Conservation (phyloP, 1,284 basidiomycete species). For the Rhodotorula sp. region DNA sequence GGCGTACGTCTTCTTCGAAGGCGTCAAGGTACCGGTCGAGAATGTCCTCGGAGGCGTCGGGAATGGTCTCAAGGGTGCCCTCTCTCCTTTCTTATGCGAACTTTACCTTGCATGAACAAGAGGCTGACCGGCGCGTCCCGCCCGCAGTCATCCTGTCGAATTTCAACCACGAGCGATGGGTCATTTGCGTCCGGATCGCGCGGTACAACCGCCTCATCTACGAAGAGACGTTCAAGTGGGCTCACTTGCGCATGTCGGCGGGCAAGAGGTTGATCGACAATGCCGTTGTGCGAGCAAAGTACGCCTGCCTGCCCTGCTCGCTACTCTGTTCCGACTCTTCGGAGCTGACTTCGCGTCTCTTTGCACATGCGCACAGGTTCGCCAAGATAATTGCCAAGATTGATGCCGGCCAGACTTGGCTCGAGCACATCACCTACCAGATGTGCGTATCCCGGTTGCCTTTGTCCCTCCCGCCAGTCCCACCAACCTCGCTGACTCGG, state of each 20-base stretch:
- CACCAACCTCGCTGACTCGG: neutral
- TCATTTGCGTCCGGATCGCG: slow-evolving; percentile 51
- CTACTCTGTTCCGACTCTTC: neutral
- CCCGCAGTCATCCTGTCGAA: slow-evolving; percentile 24
- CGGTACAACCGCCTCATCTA: slow-evolving; percentile 35
- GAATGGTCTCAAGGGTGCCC: slow-evolving; percentile 48
- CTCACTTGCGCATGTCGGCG: slow-evolving; percentile 41
- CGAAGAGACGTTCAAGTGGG: slow-evolving; percentile 44
- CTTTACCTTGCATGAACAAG: neutral
- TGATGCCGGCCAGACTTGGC: slow-evolving; percentile 40
- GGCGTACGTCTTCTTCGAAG: slow-evolving; percentile 52
- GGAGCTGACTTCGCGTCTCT: neutral
- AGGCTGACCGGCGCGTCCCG: neutral
- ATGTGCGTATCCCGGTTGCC: slow-evolving; percentile 15
- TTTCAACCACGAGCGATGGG: slow-evolving; percentile 51
- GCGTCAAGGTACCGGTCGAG: slow-evolving; percentile 51
- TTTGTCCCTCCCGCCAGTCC: neutral
- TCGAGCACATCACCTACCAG: slow-evolving; percentile 41
- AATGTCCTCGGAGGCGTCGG: slow-evolving; percentile 52
- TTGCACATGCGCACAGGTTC: slow-evolving; percentile 18
- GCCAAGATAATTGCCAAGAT: slow-evolving; percentile 41
- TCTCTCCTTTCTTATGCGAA: slow-evolving; percentile 30
- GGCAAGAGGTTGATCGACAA: slow-evolving; percentile 48
- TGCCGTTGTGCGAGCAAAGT: slow-evolving; percentile 49
- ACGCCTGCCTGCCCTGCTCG: slow-evolving; percentile 14